phyloP scores from a whole-genome alignment of 2,329 filamentous ascomycete genomes.

The Calonectria pseudoturangicola region DNA sequence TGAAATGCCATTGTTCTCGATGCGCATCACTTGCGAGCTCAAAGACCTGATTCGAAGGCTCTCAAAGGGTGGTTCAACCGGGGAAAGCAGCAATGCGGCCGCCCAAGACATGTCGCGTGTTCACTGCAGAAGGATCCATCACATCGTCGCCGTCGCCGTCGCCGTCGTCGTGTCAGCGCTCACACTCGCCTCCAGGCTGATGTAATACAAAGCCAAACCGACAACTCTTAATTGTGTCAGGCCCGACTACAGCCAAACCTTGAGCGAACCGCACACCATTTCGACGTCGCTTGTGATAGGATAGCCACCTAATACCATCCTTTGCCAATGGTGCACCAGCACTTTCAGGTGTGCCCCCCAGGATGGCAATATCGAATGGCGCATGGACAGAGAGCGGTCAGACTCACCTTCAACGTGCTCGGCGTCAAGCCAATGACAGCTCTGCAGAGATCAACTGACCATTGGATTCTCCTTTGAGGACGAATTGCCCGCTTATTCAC shows the following conservation, averaged over 20 bases:
- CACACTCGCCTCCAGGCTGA: constrained; percentile 1
- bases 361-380: constrained; percentile 11
- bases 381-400: constrained; percentile 29
- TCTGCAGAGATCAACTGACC: constrained; percentile 29
- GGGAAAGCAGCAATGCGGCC: not conserved
- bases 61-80: constrained; percentile 3
- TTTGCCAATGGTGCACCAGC: not conserved
- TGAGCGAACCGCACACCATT: constrained; percentile 9
- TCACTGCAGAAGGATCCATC: constrained; percentile 10
- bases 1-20: constrained; percentile 29
- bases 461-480: not conserved
- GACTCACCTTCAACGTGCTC: not conserved
- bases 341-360: not conserved
- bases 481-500: constrained; percentile 7
- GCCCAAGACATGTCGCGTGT: constrained; percentile 24
- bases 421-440: constrained; percentile 22
- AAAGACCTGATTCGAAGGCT: constrained; percentile 1
- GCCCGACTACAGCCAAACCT: constrained; percentile 22
- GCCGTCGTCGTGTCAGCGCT: not conserved
- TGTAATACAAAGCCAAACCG: constrained; percentile 4
- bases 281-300: not conserved
- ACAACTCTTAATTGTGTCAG: constrained; percentile 17
- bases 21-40: constrained; percentile 18
- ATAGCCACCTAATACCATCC: not conserved
- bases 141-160: not conserved